A percentile compares a stretch with the other conserved stretches of the same genome.
phyloP scores from a whole-genome alignment of 306 rosid species.

The Medicago lupulina region DNA sequence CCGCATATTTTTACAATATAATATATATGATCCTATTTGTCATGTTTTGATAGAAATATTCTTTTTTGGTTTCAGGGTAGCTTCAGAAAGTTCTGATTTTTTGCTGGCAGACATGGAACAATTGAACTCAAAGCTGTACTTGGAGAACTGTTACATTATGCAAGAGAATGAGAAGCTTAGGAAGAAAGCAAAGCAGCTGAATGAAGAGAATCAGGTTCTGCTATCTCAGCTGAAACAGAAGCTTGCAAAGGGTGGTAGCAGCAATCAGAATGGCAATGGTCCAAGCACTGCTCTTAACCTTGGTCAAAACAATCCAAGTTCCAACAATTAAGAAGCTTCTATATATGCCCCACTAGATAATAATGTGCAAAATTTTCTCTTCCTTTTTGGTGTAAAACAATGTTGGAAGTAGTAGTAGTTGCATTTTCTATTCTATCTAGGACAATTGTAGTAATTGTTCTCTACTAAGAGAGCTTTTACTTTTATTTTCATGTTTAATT shows the following conservation, averaged over 20 bases:
- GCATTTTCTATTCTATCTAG: slow-evolving; percentile 55
- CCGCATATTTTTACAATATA: background rate
- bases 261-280: slow-evolving; percentile 51
- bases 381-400: slow-evolving; percentile 62
- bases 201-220: slow-evolving; percentile 92
- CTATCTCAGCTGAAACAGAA: slow-evolving; percentile 93
- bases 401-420: slow-evolving; percentile 58
- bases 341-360: slow-evolving; percentile 64
- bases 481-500: slow-evolving; percentile 53
- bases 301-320: slow-evolving; percentile 65
- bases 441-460: slow-evolving; percentile 52
- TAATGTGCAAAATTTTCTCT: background rate
- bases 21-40: background rate
- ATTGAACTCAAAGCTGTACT: slow-evolving; percentile 88
- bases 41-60: background rate
- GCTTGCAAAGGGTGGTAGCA: slow-evolving; percentile 56
- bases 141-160: slow-evolving; percentile 97
- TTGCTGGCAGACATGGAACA: slow-evolving; percentile 63
- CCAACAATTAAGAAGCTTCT: slow-evolving; percentile 56
- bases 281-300: slow-evolving; percentile 71
- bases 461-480: slow-evolving; percentile 40
- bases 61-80: slow-evolving; percentile 47
- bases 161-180: slow-evolving; percentile 91
- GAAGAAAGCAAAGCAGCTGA: slow-evolving; percentile 95
- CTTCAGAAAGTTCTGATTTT: background rate